Percentiles rank a stretch among this genome's conserved stretches.
These are phyloP conservation scores for Aspergillus tanneri DNA, from an alignment of 2,329 filamentous ascomycete species.

Conservation along the genomic window DNA sequence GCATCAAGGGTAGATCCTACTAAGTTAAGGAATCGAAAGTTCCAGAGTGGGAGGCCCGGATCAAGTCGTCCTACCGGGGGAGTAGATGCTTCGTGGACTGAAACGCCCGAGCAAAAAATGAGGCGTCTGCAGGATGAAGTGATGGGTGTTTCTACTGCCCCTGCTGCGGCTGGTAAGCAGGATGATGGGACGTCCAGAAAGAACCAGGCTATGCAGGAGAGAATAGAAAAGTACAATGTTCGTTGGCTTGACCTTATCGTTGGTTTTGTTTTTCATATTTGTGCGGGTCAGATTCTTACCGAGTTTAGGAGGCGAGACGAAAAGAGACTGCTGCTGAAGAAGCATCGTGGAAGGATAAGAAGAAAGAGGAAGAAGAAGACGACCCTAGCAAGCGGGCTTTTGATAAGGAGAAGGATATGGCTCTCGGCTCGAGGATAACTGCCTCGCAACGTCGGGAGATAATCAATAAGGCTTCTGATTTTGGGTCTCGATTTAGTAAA, in stretches of 20 bases:
- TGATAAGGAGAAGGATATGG: conserved; percentile 93
- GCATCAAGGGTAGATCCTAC: conserved; percentile 73
- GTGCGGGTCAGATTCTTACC: neutral
- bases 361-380: conserved; percentile 67
- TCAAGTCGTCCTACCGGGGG: conserved; percentile 35
- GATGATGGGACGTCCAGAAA: conserved; percentile 24
- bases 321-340: conserved; percentile 7
- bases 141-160: conserved; percentile 62
- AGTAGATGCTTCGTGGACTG: conserved; percentile 72
- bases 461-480: conserved; percentile 74
- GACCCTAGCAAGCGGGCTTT: conserved; percentile 88
- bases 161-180: conserved; percentile 11
- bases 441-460: conserved; percentile 73
- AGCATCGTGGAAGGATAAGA: conserved; percentile 3
- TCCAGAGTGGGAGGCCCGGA: conserved; percentile 68
- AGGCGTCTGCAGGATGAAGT: conserved; percentile 78
- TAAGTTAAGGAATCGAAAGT: conserved; percentile 77
- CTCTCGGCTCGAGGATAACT: conserved; percentile 68
- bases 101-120: conserved; percentile 85
- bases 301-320: conserved; percentile 5
- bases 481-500: conserved; percentile 76
- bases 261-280: no score
- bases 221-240: conserved; percentile 54
- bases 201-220: conserved; percentile 44
- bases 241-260: neutral